Base-by-base conservation (phyloP, 768 basidiomycete genomes). In the Russula abietina region DNA sequence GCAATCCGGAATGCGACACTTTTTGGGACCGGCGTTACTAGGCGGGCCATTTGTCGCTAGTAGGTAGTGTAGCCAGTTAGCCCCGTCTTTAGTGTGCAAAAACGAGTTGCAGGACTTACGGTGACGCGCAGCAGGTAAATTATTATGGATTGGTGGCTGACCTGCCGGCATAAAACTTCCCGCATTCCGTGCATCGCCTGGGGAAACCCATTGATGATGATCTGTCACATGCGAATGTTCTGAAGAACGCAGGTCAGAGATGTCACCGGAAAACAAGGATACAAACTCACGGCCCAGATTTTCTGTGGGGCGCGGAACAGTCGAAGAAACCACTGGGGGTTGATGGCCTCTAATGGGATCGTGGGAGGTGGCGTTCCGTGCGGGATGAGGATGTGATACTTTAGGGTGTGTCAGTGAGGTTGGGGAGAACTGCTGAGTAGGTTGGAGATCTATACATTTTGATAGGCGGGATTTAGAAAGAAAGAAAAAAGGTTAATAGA, bases 1-100 rank as follows among this genome's bases (percentile, higher is more conserved):
- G 46, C 64, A 65, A 19, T 24, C 52, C 2, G 52, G 64, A 30
- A 63, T 57, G 9, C 33, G 33, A 3, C 64, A 65, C 16, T 7
- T 48, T n/a, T 9, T 9, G 26, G 33, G 5, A 30, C 5, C n/a
- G 2, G 30, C 17, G 16, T 28, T n/a, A n/a, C n/a, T 30, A 7
- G 14, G 28, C 11, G 30, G 17, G 3, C 1, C 6, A 33, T 19
- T n/a, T 14, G n/a, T 14, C n/a, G 14, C 22, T 54, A 7, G 22
- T 9, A 36, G n/a, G 36, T 7, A 2, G n/a, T 32, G 50, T 32
- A 30, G n/a, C 14, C 5, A 10, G 26, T 49, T 16, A 17, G 38
- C 36, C 39, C 6, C n/a, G 11, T 41, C 17, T 16, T 17, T 55
- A n/a, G 9, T 12, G 41, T 6, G 10, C 24, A 46, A n/a, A 46